These are phyloP conservation scores for Pyrenochaeta sp. DNA, from an alignment of 2,329 filamentous ascomycete genomes.

Conservation along the genomic window DNA sequence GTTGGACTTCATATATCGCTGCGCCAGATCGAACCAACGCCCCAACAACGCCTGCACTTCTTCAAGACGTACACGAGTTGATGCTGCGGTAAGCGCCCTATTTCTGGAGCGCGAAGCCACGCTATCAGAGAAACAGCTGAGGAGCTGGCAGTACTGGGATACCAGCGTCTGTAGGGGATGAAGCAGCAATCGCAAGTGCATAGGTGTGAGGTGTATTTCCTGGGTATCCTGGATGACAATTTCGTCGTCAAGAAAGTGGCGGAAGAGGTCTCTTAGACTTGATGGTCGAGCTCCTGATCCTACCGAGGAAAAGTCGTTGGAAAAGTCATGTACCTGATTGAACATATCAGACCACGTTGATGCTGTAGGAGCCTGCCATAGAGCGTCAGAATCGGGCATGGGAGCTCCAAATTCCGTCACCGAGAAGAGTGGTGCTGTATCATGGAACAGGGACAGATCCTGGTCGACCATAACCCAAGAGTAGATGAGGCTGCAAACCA, in stretches of 20 bases:
- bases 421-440: constrained; percentile 62
- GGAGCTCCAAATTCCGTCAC: constrained; percentile 71
- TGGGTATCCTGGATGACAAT: constrained; percentile 57
- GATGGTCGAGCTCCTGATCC: constrained; percentile 62
- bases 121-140: constrained; percentile 70
- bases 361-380: constrained; percentile 69
- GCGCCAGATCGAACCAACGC: constrained; percentile 73
- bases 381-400: constrained; percentile 68
- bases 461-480: constrained; percentile 80
- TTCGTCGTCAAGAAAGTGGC: constrained; percentile 72
- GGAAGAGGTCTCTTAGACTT: constrained; percentile 72
- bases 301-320: constrained; percentile 63
- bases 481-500: constrained; percentile 68
- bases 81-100: constrained; percentile 65
- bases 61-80: constrained; percentile 67
- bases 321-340: constrained; percentile 66
- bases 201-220: constrained; percentile 62
- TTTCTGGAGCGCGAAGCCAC: constrained; percentile 56
- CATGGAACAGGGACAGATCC: constrained; percentile 58
- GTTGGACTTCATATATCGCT: constrained; percentile 64
- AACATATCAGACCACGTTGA: constrained; percentile 68
- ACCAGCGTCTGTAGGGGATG: constrained; percentile 73
- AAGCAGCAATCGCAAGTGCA: constrained; percentile 71
- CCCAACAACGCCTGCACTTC: constrained; percentile 71
- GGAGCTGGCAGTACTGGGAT: constrained; percentile 70